Evolutionary conservation across 2,329 filamentous ascomycete genomes (phyloP), one percentile per base, ranked within the genome.

Genomic region (Fusarium hostae): DNA sequence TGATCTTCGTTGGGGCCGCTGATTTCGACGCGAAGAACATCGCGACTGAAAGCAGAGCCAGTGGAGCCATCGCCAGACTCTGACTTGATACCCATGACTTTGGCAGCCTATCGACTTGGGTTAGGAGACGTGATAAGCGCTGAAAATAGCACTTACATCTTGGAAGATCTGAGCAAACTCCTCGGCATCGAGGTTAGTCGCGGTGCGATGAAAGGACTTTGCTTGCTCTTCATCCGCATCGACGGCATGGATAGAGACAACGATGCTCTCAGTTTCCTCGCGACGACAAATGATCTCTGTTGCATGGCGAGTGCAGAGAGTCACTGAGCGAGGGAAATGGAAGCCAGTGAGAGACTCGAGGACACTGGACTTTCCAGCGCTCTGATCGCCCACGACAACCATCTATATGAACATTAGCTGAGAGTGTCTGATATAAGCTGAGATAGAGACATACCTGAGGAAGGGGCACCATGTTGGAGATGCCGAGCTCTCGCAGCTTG

Each of bases 281-380:
- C 84, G 83, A 3, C 83, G 79, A 61, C 79, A 83, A 7, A 80
- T 82, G 37, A 86, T 86, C 71, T 86, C 83, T 0, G 86, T 87
- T 0, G 82, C 85, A 47, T 86, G 85, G 0, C 86, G 80, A 0
- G 86, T 87, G 48, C 86, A 86, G 2, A 86, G 81, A 1, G 79
- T 83, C 0, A 79, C 79, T 1, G 74, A 80, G 3, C 83, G 80
- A 8, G 86, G 85, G 41, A 87, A 86, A 0, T 82, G 81, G 37
- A 87, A 84, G 0, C 83, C 84, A 0, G 85, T 87, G 35, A 88
- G 67, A 22, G 82, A 94, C 78, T 96, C 93, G 34, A 96, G 84
- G 22, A 96, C 91, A 3, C 93, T 95, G 79, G 91, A 94, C 84
- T 97, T 97, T 76, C 94, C 94, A 45, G 93, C 94, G 0, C 92